phyloP scores from a whole-genome alignment of 495 filamentous ascomycete species.

The Talaromyces liani region DNA sequence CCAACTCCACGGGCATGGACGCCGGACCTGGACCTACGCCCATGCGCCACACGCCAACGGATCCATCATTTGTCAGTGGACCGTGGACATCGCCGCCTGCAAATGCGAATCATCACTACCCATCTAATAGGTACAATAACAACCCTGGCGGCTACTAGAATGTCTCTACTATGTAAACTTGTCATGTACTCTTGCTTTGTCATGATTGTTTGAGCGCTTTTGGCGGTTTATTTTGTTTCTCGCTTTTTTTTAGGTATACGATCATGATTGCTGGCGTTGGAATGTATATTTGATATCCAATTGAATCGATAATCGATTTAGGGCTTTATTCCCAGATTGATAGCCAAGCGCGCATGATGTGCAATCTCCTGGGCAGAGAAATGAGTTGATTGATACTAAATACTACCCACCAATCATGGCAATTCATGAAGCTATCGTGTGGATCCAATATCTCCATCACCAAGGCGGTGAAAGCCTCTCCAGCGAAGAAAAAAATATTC shows the following conservation, averaged over 20 bases:
- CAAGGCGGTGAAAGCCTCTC: not conserved
- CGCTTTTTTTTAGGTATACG: not conserved
- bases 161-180: not conserved
- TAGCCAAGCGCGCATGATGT: not conserved
- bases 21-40: not conserved
- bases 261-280: not conserved
- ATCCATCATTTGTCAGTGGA: conserved; percentile 9
- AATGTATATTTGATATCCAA: not conserved
- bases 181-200: not conserved
- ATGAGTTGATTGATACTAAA: too few species aligned
- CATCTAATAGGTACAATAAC: not conserved
- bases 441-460: not conserved
- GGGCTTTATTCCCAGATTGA: not conserved
- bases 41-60: conserved; percentile 6
- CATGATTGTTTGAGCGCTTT: not conserved
- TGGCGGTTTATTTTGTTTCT: not conserved
- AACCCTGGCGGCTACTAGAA: conserved; percentile 1
- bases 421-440: not conserved
- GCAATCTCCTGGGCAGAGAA: not conserved
- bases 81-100: conserved; percentile 9
- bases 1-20: not conserved
- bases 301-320: not conserved
- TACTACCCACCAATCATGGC: too few species aligned
- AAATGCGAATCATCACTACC: not conserved
- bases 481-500: conserved; percentile 1